A percentile compares a stretch with the other conserved stretches of the same genome.
Conservation (phyloP, 176 grass and related monocot species). For the Phyllostachys edulis region DNA sequence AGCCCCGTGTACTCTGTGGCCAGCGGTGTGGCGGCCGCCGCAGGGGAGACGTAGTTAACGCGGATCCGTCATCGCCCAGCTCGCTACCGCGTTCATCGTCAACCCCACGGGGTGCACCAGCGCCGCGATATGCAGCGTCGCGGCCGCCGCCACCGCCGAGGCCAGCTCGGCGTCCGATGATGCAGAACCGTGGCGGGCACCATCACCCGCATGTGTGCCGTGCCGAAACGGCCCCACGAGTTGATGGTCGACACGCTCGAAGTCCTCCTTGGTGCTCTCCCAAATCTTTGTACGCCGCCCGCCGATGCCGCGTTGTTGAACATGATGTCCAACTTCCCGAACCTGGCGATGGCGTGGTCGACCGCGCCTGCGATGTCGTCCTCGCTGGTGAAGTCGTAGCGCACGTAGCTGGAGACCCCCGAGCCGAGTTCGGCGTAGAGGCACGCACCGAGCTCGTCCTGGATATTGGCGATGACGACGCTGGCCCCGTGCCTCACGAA, state of each 20-base stretch:
- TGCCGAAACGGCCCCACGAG: slow-evolving; percentile 49
- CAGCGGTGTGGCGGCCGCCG: slow-evolving; percentile 35
- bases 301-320: too few relatives aligned
- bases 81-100: slow-evolving; percentile 44
- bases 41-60: slow-evolving; percentile 56
- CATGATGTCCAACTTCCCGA: slow-evolving; percentile 54
- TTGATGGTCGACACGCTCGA: slow-evolving; percentile 53
- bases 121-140: slow-evolving; percentile 38
- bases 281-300: too few relatives aligned
- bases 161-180: slow-evolving; percentile 56
- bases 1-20: slow-evolving; percentile 23
- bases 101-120: slow-evolving; percentile 50
- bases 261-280: slow-evolving; percentile 46
- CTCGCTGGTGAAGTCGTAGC: slow-evolving; percentile 45
- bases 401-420: slow-evolving; percentile 36
- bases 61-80: slow-evolving; percentile 50
- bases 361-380: slow-evolving; percentile 42
- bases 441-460: slow-evolving; percentile 27
- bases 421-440: slow-evolving; percentile 38
- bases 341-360: slow-evolving; percentile 41
- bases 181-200: slow-evolving; percentile 36
- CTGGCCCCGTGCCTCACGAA: slow-evolving; percentile 49
- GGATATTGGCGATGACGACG: slow-evolving; percentile 49
- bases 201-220: slow-evolving; percentile 56
- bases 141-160: slow-evolving; percentile 17